Conservation (phyloP, 2,329 filamentous ascomycete genomes). For the Nemania sp. region DNA sequence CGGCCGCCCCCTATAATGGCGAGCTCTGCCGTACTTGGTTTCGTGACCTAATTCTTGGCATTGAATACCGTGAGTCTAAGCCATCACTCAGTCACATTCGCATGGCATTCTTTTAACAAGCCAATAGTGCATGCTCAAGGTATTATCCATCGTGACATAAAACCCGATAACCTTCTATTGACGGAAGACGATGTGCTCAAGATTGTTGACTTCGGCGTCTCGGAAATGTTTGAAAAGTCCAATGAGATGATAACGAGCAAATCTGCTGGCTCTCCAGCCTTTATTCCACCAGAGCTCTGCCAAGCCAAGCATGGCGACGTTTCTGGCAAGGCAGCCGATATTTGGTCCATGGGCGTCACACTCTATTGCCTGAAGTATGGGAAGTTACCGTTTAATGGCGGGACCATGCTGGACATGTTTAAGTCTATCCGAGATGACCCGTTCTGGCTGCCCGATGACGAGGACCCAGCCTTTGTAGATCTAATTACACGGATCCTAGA, state of each 20-base stretch:
- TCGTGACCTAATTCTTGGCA: constrained; percentile 90
- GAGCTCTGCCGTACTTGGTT: constrained; percentile 93
- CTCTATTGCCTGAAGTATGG: constrained; percentile 94
- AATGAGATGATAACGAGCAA: constrained; percentile 91
- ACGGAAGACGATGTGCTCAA: constrained; percentile 95
- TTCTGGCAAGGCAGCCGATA: constrained; percentile 89
- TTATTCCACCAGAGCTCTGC: constrained; percentile 93
- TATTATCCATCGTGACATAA: constrained; percentile 96
- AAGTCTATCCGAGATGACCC: constrained; percentile 84
- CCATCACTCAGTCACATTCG: not conserved
- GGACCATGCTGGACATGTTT: constrained; percentile 86
- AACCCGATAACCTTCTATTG: constrained; percentile 93
- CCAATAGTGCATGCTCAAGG: constrained; percentile 86
- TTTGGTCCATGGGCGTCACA: constrained; percentile 98
- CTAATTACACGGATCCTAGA: constrained; percentile 80
- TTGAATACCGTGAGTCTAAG: constrained; percentile 81
- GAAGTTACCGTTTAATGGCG: constrained; percentile 84
- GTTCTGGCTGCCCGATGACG: constrained; percentile 70
- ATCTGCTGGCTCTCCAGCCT: constrained; percentile 93
- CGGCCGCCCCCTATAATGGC: constrained; percentile 82
- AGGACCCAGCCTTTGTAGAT: constrained; percentile 77
- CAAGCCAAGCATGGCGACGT: constrained; percentile 87
- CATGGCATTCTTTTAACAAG: constrained; percentile 37
- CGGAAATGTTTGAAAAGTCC: constrained; percentile 93
- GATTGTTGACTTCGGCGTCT: constrained; percentile 98